Evolutionary conservation across 768 basidiomycete genomes (phyloP).

Genomic region (Rhizopogon roseolus): DNA sequence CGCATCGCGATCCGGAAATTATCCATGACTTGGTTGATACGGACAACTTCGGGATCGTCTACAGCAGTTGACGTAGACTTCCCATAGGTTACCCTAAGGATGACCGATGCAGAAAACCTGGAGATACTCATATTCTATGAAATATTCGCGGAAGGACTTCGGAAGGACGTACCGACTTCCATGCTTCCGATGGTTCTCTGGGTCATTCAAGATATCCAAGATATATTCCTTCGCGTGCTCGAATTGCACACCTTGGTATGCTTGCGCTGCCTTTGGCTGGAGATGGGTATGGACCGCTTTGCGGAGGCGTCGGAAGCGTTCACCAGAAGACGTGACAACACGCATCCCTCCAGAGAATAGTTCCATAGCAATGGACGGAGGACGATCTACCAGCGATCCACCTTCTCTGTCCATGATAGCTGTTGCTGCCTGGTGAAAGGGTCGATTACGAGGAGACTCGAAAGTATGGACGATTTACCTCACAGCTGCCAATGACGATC

Average conservation of each 20-base stretch:
- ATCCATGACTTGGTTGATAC: too few species aligned
- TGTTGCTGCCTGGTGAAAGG: constrained; percentile 38
- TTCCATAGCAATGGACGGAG: constrained; percentile 29
- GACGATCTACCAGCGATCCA: constrained; percentile 35
- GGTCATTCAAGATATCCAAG: constrained; percentile 16
- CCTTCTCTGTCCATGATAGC: constrained; percentile 63
- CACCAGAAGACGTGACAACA: constrained; percentile 35
- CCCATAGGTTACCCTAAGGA: too few species aligned
- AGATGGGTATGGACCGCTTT: constrained; percentile 52
- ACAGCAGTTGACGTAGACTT: too few species aligned
- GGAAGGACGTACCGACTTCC: constrained; percentile 10
- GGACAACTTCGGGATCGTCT: too few species aligned
- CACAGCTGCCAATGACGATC: too few species aligned
- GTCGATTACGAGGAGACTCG: too few species aligned
- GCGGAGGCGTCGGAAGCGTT: constrained; percentile 25
- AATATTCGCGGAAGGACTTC: not conserved
- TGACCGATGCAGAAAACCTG: too few species aligned
- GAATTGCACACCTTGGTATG: constrained; percentile 42
- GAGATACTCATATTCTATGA: not conserved
- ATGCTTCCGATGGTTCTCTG: constrained; percentile 7
- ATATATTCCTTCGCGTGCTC: constrained; percentile 17
- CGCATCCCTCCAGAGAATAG: too few species aligned
- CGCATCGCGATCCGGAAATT: too few species aligned
- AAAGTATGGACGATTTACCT: too few species aligned
- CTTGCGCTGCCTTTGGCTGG: constrained; percentile 40